Conservation (phyloP, 768 basidiomycete species). For the Mycena crocata region DNA sequence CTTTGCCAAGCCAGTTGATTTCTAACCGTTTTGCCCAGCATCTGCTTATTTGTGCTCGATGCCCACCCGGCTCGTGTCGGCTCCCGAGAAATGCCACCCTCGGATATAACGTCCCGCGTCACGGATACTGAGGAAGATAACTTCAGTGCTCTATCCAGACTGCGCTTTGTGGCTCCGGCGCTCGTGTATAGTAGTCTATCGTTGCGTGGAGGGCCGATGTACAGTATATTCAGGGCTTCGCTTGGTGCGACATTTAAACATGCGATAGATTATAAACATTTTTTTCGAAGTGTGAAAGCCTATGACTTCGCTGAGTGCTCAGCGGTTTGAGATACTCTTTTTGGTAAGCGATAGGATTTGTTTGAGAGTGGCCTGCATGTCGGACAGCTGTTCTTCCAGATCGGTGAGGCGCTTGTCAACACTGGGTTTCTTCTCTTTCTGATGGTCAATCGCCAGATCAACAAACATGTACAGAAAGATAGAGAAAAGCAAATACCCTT, state of each 20-base stretch:
- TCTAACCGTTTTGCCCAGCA: background rate
- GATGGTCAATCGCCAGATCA: background rate
- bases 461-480: background rate
- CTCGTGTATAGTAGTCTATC: too few relatives aligned
- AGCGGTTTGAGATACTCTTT: slow-evolving; percentile 19
- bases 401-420: slow-evolving; percentile 7
- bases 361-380: slow-evolving; percentile 8
- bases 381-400: slow-evolving; percentile 4
- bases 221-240: too few relatives aligned
- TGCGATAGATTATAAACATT: too few relatives aligned
- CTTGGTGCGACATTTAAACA: too few relatives aligned
- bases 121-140: too few relatives aligned
- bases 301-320: background rate
- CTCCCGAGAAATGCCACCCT: background rate
- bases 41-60: background rate
- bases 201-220: too few relatives aligned
- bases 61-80: background rate
- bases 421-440: slow-evolving; percentile 21
- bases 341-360: slow-evolving; percentile 18
- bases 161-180: too few relatives aligned
- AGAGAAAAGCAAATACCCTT: background rate
- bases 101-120: background rate
- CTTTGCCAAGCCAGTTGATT: background rate
- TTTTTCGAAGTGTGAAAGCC: too few relatives aligned
- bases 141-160: too few relatives aligned